Evolutionary conservation across 805 yeast species (phyloP).

Genomic region (Wickerhamiella alocasiicola): DNA sequence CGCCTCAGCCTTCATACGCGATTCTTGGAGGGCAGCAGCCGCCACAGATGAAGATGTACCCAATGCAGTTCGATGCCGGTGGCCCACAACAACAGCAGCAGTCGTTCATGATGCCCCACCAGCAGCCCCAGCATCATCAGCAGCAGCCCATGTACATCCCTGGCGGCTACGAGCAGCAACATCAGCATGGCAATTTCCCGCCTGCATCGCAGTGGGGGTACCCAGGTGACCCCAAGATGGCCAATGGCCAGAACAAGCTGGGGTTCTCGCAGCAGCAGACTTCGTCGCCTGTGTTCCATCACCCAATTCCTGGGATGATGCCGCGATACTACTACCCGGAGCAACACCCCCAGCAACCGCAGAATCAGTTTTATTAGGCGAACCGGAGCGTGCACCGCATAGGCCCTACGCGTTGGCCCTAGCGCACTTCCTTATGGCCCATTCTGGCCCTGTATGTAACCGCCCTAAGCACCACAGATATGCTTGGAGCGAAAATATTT

Average conservation of each 20-base stretch:
- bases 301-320: conserved; percentile 5
- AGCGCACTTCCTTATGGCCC: no score
- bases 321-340: not conserved
- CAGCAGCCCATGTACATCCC: conserved; percentile 7
- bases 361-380: not conserved
- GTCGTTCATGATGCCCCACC: not conserved
- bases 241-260: no score
- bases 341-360: conserved; percentile 4
- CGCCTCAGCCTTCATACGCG: conserved; percentile 13
- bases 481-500: no score
- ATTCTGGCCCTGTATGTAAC: no score
- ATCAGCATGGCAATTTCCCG: conserved; percentile 1
- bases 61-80: not conserved
- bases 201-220: conserved; percentile 5
- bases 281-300: not conserved
- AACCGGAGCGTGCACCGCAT: no score
- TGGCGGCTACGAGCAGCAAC: conserved; percentile 7
- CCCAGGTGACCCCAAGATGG: no score
- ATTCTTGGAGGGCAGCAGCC: conserved; percentile 6
- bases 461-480: no score
- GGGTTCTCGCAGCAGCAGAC: no score
- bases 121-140: no score
- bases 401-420: not conserved
- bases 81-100: not conserved
- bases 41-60: not conserved